phyloP scores from a whole-genome alignment of 306 rosid genomes.

The barrel medic (Medicago truncatula) region DNA sequence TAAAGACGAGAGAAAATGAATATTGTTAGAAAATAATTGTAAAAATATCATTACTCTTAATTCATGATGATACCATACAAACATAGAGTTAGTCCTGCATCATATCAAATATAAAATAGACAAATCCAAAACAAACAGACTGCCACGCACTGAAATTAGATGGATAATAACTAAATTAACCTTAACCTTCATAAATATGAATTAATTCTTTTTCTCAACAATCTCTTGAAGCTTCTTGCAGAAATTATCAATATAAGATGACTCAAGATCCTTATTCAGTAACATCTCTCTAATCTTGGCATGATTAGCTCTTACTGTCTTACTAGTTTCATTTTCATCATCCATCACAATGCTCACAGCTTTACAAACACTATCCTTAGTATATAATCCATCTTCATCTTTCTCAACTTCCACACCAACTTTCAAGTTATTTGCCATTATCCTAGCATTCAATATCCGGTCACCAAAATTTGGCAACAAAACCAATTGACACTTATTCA shows the following conservation, averaged over 20 bases:
- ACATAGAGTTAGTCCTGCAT: no score
- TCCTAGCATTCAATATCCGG: constrained; percentile 42
- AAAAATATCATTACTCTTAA: no score
- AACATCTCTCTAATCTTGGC: constrained; percentile 33
- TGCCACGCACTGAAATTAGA: no score
- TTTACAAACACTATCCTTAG: constrained; percentile 34
- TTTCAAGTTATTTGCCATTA: constrained; percentile 41
- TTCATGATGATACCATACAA: no score
- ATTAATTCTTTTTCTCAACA: not conserved
- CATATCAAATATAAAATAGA: no score
- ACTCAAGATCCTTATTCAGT: constrained; percentile 39
- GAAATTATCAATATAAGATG: constrained; percentile 38
- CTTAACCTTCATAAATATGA: not conserved
- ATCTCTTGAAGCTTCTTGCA: constrained; percentile 47
- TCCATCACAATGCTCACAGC: constrained; percentile 50
- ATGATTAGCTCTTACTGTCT: constrained; percentile 35
- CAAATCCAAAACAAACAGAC: no score
- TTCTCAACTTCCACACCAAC: constrained; percentile 53
- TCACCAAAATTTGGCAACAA: constrained; percentile 43
- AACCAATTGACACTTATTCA: constrained; percentile 45
- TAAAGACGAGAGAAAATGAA: no score
- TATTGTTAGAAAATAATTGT: no score
- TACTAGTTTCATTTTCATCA: constrained; percentile 42
- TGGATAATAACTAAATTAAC: no score
- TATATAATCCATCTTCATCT: constrained; percentile 43